These are phyloP conservation scores for Aspergillus quadricinctus DNA, from an alignment of 2,329 filamentous ascomycete genomes.

Conservation along the genomic window DNA sequence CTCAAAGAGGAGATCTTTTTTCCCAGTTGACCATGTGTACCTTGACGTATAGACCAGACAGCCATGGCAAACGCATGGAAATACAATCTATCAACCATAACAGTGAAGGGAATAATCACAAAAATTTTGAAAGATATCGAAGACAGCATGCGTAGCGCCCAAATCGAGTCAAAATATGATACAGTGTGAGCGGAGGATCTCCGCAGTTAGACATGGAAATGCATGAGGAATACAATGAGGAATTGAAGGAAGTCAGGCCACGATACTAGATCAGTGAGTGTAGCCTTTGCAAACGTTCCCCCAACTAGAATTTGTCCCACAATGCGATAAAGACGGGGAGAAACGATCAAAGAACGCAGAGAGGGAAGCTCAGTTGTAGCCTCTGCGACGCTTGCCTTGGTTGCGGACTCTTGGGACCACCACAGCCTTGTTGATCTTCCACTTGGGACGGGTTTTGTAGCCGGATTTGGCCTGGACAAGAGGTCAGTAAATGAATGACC, in stretches of 20 bases:
- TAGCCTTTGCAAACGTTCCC: not conserved
- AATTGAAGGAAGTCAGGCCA: not conserved
- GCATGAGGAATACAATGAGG: not conserved
- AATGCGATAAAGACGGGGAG: slow-evolving; percentile 1
- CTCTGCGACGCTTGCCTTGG: slow-evolving; percentile 76
- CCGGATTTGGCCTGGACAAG: slow-evolving; percentile 48
- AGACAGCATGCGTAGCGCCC: slow-evolving; percentile 5
- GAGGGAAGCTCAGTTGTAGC: slow-evolving; percentile 49
- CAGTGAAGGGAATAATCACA: slow-evolving; percentile 2
- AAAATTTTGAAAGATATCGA: slow-evolving; percentile 1
- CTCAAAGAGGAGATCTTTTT: not conserved
- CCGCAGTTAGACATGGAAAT: not conserved
- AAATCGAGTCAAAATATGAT: slow-evolving; percentile 13
- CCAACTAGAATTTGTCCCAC: not conserved
- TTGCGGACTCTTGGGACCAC: slow-evolving; percentile 80
- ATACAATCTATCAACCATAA: slow-evolving; percentile 5
- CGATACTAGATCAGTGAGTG: not conserved
- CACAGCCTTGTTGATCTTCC: slow-evolving; percentile 88
- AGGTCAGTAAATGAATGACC: slow-evolving; percentile 12
- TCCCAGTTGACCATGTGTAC: not conserved
- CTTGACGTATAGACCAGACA: not conserved
- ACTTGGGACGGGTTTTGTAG: slow-evolving; percentile 86
- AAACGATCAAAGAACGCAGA: slow-evolving; percentile 4
- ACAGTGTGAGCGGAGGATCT: slow-evolving; percentile 9
- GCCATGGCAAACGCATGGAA: slow-evolving; percentile 2